Evolutionary conservation across 768 basidiomycete genomes (phyloP).

Genomic region (Lyophyllum shimeji): DNA sequence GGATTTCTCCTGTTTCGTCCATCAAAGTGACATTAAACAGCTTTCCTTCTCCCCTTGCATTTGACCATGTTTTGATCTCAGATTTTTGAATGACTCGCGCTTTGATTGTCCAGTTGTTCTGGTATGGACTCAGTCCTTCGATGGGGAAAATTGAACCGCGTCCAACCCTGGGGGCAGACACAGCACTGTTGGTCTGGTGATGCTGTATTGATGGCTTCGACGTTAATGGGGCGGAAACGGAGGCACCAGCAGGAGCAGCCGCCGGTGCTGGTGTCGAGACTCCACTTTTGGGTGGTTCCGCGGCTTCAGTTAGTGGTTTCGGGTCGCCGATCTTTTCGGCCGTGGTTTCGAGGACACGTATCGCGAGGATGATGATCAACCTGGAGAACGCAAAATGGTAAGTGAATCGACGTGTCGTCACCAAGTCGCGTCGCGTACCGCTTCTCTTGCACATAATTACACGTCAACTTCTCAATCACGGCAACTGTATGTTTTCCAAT

Average conservation of each 20-base stretch:
- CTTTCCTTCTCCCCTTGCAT: constrained; percentile 89
- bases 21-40: constrained; percentile 90
- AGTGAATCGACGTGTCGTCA: constrained; percentile 1
- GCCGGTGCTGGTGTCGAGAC: constrained; percentile 21
- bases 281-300: constrained; percentile 20
- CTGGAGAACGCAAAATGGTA: constrained; percentile 35
- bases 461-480: constrained; percentile 71
- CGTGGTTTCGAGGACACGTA: constrained; percentile 53
- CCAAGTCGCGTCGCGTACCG: constrained; percentile 49
- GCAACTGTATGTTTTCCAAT: constrained; percentile 70
- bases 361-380: constrained; percentile 75
- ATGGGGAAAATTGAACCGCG: constrained; percentile 67
- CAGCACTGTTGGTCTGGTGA: constrained; percentile 9
- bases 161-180: constrained; percentile 19
- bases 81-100: constrained; percentile 88
- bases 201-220: constrained; percentile 19
- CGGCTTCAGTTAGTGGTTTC: constrained; percentile 28
- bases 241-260: constrained; percentile 26
- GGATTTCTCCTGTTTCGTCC: constrained; percentile 93
- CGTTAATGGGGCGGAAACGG: constrained; percentile 18
- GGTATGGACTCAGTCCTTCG: constrained; percentile 92
- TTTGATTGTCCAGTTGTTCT: constrained; percentile 99
- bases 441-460: constrained; percentile 82
- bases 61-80: constrained; percentile 89
- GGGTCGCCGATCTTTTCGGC: constrained; percentile 76